Percentiles rank a stretch among this genome's conserved stretches.
Conservation (phyloP, 2,329 filamentous ascomycete species). For the Colletotrichum acutatum region DNA sequence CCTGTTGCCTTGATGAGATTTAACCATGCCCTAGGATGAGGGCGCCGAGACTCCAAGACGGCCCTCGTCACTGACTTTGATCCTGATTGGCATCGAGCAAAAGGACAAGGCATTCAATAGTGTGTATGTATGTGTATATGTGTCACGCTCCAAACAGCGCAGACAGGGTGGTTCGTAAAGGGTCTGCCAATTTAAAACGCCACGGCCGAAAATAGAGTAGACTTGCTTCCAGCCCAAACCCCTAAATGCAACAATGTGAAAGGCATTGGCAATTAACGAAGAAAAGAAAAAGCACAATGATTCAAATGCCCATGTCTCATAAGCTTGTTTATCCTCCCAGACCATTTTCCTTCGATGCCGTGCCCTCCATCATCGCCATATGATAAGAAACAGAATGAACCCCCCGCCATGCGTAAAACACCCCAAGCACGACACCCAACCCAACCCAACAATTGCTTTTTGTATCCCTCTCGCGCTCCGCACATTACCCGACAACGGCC, state of each 20-base stretch:
- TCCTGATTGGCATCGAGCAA: background rate
- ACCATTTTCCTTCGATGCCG: background rate
- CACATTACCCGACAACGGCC: conserved; percentile 74
- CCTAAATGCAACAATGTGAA: background rate
- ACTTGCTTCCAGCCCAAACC: background rate
- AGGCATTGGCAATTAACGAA: too few species aligned
- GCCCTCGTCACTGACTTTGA: background rate
- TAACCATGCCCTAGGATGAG: too few species aligned
- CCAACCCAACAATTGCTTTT: background rate
- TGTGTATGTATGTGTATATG: background rate
- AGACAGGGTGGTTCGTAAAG: background rate
- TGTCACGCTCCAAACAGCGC: background rate
- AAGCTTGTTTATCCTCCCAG: conserved; percentile 8
- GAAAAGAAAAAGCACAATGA: conserved; percentile 11
- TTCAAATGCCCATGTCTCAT: conserved; percentile 21
- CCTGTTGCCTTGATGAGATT: background rate
- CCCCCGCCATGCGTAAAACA: background rate
- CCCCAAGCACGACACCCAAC: background rate
- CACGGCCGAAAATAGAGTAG: background rate
- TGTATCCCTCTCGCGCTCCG: too few species aligned
- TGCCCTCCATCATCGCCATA: conserved; percentile 1
- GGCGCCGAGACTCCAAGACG: too few species aligned
- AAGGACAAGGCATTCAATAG: background rate
- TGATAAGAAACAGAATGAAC: background rate
- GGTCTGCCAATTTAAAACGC: conserved; percentile 7